Evolutionary conservation across 257 asterid genomes (phyloP).

Genomic region (Petrea volubilis): DNA sequence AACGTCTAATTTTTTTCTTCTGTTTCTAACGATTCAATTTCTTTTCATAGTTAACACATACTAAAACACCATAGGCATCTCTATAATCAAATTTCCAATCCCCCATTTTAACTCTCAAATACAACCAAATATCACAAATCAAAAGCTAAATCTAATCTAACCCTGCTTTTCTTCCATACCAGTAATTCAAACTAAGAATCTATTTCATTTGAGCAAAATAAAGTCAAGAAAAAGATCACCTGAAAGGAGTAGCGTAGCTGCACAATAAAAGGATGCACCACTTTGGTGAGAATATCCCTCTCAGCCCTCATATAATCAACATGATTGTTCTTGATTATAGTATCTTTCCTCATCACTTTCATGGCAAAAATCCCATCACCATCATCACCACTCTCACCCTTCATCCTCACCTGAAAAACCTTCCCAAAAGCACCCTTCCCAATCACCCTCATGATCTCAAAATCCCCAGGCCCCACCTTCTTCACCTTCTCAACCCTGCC

Average conservation of each 20-base stretch:
- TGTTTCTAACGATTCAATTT: not conserved
- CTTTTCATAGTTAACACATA: not conserved
- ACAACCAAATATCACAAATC: slow-evolving; percentile 7
- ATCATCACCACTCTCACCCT: slow-evolving; percentile 32
- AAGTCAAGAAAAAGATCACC: slow-evolving; percentile 32
- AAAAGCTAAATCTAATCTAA: not conserved
- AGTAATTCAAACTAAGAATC: slow-evolving; percentile 5
- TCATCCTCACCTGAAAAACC: slow-evolving; percentile 88
- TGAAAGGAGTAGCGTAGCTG: slow-evolving; percentile 88
- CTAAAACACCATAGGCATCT: slow-evolving; percentile 14
- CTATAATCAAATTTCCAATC: not conserved
- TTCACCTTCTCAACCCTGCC: no score
- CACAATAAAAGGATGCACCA: slow-evolving; percentile 85
- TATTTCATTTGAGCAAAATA: not conserved
- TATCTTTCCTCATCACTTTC: slow-evolving; percentile 92
- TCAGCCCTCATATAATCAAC: slow-evolving; percentile 92
- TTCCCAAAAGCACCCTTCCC: slow-evolving; percentile 96
- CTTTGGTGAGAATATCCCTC: slow-evolving; percentile 93
- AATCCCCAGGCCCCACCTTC: slow-evolving; percentile 75
- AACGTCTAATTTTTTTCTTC: not conserved
- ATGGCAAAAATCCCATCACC: slow-evolving; percentile 86
- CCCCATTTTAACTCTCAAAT: slow-evolving; percentile 8
- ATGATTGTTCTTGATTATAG: slow-evolving; percentile 86
- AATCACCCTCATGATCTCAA: slow-evolving; percentile 82
- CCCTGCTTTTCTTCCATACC: not conserved